Base-by-base conservation (phyloP, 805 yeast species). In the Kurtzmaniella cleridarum region DNA sequence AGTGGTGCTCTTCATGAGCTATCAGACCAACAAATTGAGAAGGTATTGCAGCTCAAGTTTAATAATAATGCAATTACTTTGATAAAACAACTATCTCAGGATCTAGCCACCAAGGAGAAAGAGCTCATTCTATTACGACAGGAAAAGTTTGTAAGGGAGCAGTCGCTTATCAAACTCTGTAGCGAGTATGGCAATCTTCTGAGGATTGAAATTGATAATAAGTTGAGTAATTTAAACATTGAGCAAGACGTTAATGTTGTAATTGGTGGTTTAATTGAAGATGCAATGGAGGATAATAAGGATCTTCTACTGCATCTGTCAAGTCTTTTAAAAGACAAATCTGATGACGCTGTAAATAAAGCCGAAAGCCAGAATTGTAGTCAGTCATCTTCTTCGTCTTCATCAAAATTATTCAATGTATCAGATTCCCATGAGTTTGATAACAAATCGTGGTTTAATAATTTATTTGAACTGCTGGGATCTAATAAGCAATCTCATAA, bases 11-110 rank as follows among this genome's bases (percentile, higher is more conserved):
- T 55, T 6, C 57, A 54, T 39, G 51, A 50, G 30, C 43, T 55
- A 14, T 32, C 49, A 13, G 56, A 50, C 29, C 39, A 38, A 5
- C 54, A 58, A 34, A 44, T 60, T 10, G 34, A 40, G 17, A 49
- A 48, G 30, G 41, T 61, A 13, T 39, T 61, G 2, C 40, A 39
- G 14, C 35, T 58, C 12, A 59, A 60, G 40, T 62, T 54, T 41
- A 41, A 47, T 26, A 49, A 48, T 28, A 54, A 61, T 41, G 56
- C 65, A 0, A 36, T 50, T 16, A 39, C 41, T 5, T 59, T 75
- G 17, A 63, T 76, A 3, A 58, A 71, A 29, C 80, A 74, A 45
- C 51, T 76, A 14, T 70, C 78, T 0, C 44, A 60, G 2, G 80
- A 76, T 39, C 49, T 76, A 43, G 72, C 76, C 1, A 55, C 59